phyloP scores from a whole-genome alignment of 2,329 filamentous ascomycete species.

The Pezicula rhizophila region DNA sequence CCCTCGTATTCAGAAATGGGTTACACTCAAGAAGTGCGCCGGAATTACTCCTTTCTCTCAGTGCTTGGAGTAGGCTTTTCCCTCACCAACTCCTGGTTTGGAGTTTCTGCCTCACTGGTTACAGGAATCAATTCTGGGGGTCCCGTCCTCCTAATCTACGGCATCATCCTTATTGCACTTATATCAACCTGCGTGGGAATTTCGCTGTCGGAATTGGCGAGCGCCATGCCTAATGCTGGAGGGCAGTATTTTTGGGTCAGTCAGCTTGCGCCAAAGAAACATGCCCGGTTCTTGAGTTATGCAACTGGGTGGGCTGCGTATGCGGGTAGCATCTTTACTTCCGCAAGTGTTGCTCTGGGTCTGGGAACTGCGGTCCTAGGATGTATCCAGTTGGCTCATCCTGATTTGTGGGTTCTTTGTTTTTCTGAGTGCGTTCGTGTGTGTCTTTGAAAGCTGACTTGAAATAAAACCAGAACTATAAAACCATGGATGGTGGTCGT shows the following conservation, averaged over 20 bases:
- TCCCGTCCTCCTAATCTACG: conserved; percentile 33
- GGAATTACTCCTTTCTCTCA: conserved; percentile 36
- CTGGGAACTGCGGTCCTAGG: conserved; percentile 42
- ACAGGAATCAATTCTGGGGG: conserved; percentile 38
- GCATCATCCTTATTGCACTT: conserved; percentile 34
- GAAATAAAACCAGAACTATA: conserved; percentile 15
- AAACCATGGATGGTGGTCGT: conserved; percentile 36
- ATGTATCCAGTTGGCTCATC: conserved; percentile 45
- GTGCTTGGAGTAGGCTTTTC: conserved; percentile 38
- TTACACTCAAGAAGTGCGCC: conserved; percentile 30
- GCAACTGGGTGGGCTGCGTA: conserved; percentile 43
- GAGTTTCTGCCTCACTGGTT: conserved; percentile 23
- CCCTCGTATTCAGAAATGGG: conserved; percentile 6
- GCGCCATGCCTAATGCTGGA: conserved; percentile 35
- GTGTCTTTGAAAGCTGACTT: background rate
- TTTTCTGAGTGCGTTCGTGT: background rate
- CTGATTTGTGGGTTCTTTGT: conserved; percentile 45
- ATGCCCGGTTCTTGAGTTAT: conserved; percentile 32
- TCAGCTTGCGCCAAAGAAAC: conserved; percentile 32
- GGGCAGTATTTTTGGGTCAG: conserved; percentile 40
- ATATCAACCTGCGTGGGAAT: conserved; percentile 35
- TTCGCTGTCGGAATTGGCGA: conserved; percentile 36
- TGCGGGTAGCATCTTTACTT: conserved; percentile 48
- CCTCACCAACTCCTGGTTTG: conserved; percentile 37
- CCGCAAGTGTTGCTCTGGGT: conserved; percentile 43